Base-by-base conservation (phyloP, 768 basidiomycete species). In the Mycena sanguinolenta region DNA sequence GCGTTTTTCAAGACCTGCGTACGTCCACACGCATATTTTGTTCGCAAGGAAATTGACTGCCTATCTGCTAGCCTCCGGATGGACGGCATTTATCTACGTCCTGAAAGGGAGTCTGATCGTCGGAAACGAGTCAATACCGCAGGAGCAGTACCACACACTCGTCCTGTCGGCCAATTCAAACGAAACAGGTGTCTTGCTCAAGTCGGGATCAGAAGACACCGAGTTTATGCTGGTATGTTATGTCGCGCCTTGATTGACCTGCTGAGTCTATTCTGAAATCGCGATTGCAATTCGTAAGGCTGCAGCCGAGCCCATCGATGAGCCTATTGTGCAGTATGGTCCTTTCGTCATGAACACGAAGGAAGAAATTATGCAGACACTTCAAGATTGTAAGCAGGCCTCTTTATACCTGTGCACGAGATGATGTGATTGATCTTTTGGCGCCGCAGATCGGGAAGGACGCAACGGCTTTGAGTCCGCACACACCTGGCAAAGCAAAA, bases 401-500 rank as follows among this genome's bases (percentile, higher is more conserved):
- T 25, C 13, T 23, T 30, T 49, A 44, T 34, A 30, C 16, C 27
- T 19, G 9, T 36, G 21, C 25, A 21, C 53, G n/a, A 1, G 19
- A 14, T 13, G n/a, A 21, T 2, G 60, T 75, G 39, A 69, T 61
- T 71, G 36, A 70, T 34, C 54, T 3, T 64, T 16, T 65, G 25
- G 63, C 58, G 34, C 23, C 61, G 21, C 71, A 95, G 92, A 95
- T 78, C 93, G 90, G 81, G 79, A 82, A 49, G 93, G 90, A 39
- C 81, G 75, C 73, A 98, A 98, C 76, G 97, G 97, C 5, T 98
- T 98, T 79, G 97, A 98, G 81, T 91, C 90, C 72, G 96, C 91
- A 9, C 91, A 90, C 71, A 90, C 84, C 19, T 99, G 97, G 97
- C 88, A 91, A 82, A 95, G 93, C 75, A 55, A 10, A 23, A 55